phyloP scores from a whole-genome alignment of 2,329 filamentous ascomycete genomes.

The Paracoccidioides brasiliensis region DNA sequence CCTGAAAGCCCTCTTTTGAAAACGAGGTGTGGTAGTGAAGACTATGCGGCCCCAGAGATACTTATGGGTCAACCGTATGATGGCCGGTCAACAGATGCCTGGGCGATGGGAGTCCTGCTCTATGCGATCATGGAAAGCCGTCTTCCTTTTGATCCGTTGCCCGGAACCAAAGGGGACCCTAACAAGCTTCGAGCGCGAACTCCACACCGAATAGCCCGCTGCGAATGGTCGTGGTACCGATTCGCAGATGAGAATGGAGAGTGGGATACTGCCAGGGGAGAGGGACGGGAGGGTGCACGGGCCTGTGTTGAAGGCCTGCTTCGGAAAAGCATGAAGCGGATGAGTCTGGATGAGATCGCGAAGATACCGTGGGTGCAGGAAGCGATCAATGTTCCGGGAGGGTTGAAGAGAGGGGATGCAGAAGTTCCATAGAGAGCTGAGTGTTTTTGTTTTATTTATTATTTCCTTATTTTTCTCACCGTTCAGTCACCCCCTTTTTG shows the following conservation, averaged over 20 bases:
- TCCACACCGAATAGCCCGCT: conserved; percentile 85
- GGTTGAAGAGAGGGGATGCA: conserved; percentile 40
- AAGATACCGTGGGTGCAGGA: conserved; percentile 61
- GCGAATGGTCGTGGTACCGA: conserved; percentile 89
- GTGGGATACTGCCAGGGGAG: conserved; percentile 58
- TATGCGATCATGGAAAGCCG: conserved; percentile 91
- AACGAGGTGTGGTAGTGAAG: conserved; percentile 88
- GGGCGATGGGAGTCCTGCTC: conserved; percentile 85
- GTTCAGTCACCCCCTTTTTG: not conserved
- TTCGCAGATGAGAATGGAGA: conserved; percentile 76
- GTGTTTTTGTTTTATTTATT: not conserved
- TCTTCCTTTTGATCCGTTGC: conserved; percentile 81
- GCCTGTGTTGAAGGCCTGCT: conserved; percentile 72
- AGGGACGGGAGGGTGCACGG: conserved; percentile 60
- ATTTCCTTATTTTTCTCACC: not conserved
- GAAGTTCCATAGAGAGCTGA: conserved; percentile 28
- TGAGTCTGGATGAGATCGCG: conserved; percentile 60
- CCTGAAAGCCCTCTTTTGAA: conserved; percentile 76
- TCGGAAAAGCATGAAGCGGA: conserved; percentile 67
- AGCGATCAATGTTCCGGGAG: conserved; percentile 55
- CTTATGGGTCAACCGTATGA: conserved; percentile 93
- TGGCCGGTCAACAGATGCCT: conserved; percentile 80
- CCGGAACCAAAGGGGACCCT: conserved; percentile 58
- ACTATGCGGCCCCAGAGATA: conserved; percentile 93
- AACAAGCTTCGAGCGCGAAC: conserved; percentile 66